phyloP scores from a whole-genome alignment of 139 green algal genomes.

The Zygnema cylindricum region DNA sequence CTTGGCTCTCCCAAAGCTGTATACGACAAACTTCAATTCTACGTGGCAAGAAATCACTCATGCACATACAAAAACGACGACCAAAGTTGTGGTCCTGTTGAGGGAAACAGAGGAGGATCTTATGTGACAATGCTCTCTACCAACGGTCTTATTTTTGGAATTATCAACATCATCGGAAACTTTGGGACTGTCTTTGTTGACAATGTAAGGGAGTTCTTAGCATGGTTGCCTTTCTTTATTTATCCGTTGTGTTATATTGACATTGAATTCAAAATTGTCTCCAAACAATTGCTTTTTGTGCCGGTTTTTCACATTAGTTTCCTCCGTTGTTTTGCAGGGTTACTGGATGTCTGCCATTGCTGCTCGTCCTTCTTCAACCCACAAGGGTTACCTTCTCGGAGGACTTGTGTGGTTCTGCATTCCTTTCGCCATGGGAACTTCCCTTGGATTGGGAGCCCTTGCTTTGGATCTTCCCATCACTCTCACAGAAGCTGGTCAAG shows the following conservation, averaged over 20 bases:
- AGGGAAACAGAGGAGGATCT: slow-evolving; percentile 81
- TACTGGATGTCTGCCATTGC: slow-evolving; percentile 93
- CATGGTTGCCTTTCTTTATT: not conserved
- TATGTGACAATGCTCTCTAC: slow-evolving; percentile 91
- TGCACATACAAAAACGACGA: not conserved
- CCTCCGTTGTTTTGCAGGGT: slow-evolving; percentile 65
- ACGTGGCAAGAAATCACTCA: slow-evolving; percentile 45
- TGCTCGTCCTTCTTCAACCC: slow-evolving; percentile 80
- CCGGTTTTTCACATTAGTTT: not conserved
- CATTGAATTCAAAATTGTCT: no score
- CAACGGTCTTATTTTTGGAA: slow-evolving; percentile 89
- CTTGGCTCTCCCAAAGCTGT: slow-evolving; percentile 77
- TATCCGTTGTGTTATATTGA: no score
- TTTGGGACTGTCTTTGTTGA: slow-evolving; percentile 94
- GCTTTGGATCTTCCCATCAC: slow-evolving; percentile 89
- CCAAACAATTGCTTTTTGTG: not conserved
- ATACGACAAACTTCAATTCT: slow-evolving; percentile 72
- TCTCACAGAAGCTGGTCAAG: slow-evolving; percentile 71
- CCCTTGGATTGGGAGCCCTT: slow-evolving; percentile 82
- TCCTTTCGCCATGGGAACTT: slow-evolving; percentile 92
- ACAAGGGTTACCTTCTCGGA: slow-evolving; percentile 67
- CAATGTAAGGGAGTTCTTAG: no score
- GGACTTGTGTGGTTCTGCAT: slow-evolving; percentile 84
- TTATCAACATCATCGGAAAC: slow-evolving; percentile 97
- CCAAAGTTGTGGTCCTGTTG: slow-evolving; percentile 71